Base-by-base conservation (phyloP, 495 filamentous ascomycete species). In the Penicillium cosmopolitanum region DNA sequence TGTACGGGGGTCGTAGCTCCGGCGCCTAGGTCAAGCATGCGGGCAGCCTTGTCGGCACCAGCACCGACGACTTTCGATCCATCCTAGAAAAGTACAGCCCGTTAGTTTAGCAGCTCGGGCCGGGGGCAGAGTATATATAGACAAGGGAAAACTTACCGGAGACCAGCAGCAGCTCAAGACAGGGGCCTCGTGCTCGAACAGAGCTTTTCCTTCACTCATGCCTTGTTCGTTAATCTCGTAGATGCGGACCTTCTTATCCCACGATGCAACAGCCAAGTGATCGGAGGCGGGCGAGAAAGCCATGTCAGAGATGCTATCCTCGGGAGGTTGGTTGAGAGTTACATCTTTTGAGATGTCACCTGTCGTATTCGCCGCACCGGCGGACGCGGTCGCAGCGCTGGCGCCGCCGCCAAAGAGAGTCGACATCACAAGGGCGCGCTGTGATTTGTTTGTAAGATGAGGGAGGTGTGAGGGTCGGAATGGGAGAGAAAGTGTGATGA, bases 181-280 rank as follows among this genome's bases (percentile, higher is more conserved):
- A 21, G 90, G 90, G 35, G 79, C 87, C 56, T 92, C 87, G 75
- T 88, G 85, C 56, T 90, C 85, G 70, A 94, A 90, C 38, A 89
- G 71, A 23, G 91, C 89, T 68, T 91, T 94, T 42, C 89, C 90
- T 73, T 86, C 80, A 68, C 87, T 92, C 62, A 83, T 78, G 28
- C 89, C 89, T 59, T 83, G 82, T 42, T 78, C 75, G 55, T 87
- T 87, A 73, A 95, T 89, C 72, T 96, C 89, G 73, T 96, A 97
- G 66, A 97, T 93, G 65, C 90, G 88, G 62, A 96, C 90, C 65
- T 91, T 93, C 73, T 93, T 96, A 69, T 97, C 93, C 93, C 93
- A 97, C 43, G 89, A 93, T 51, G 91, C 82, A 40, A 95, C 89
- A 31, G 93, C 93, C 15, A 97, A 77, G 75, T 91, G 85, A 53